Percentiles rank a stretch among this genome's conserved stretches.
phyloP scores from a whole-genome alignment of 208 protist genomes.

The Crithidia sp. region DNA sequence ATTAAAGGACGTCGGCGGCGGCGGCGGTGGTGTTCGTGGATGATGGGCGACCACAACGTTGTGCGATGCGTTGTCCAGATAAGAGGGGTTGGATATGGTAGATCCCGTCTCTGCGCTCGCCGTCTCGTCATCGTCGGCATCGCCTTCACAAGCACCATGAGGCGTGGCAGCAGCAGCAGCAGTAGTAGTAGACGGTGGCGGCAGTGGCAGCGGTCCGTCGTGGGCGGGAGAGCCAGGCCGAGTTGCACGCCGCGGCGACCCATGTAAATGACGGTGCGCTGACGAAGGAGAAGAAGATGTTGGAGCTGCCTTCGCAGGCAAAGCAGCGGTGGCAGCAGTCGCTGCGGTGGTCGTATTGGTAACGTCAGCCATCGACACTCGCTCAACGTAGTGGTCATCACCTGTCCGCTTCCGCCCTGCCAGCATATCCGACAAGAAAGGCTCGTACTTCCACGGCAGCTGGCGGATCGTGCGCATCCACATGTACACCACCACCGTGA shows the following conservation, averaged over 20 bases:
- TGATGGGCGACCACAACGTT: constrained; percentile 17
- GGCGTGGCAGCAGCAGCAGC: too few relatives aligned
- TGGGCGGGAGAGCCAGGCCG: not conserved
- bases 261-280: too few relatives aligned
- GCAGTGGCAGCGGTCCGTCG: not conserved
- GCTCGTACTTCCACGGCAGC: constrained; percentile 71
- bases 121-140: not conserved
- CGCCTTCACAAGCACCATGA: too few relatives aligned
- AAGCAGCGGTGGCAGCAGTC: not conserved
- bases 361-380: not conserved
- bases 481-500: constrained; percentile 38
- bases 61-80: constrained; percentile 11
- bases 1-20: not conserved
- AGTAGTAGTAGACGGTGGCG: not conserved
- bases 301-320: too few relatives aligned
- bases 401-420: constrained; percentile 5
- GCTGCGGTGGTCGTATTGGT: not conserved
- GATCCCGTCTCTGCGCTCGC: constrained; percentile 9
- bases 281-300: too few relatives aligned
- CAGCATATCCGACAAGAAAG: constrained; percentile 39
- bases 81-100: constrained; percentile 4
- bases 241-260: not conserved
- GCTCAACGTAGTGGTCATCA: not conserved
- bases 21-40: not conserved
- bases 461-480: constrained; percentile 54